Evolutionary conservation across 345 rosid genomes (phyloP), one percentile per base, ranked within the genome.

Genomic region (Corymbia maculata): DNA sequence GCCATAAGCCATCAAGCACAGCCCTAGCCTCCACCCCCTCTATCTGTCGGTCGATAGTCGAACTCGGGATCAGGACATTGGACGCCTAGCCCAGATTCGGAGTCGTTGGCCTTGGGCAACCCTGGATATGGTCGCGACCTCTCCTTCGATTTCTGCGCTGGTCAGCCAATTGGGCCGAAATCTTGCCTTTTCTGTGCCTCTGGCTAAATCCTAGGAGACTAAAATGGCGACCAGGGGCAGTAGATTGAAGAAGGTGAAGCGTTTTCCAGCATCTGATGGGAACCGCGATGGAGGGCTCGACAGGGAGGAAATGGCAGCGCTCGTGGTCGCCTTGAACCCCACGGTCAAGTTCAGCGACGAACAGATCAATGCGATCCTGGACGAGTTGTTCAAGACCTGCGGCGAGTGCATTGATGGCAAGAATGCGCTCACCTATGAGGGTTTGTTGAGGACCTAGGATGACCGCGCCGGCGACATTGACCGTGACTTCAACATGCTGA

Each of bases 401-500:
- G 95, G 94, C 57, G 98, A 96, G 91, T 97, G 94, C 90, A 96
- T 97, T 79, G 99, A 97, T 79, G 95, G 94, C 4, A 94, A 88
- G 52, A 96, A 96, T 66, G 98, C 99, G 22, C 90, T 97, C 86
- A 97, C 98, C 17, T 96, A 91, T 88, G 98, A 97, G 52, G 98
- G 99, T n/a, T 92, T 97, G 26, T 89, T 98, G 75, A 95, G 99
- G 19, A 96, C 98, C 42, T 97, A 96, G 91, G 99, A 98, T 82
- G 99, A 98, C 4, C 89, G 99, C 13, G 99, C 99, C n/a, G 98
- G 99, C 64, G 99, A 97, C 68, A 98, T 96, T n/a, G 97, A 97
- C 93, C 93, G 98, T 36, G 98, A 98, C 89, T 97, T 98, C 86
- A 99, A 98, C 88, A 96, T 99, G 21, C 93, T 98, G 42, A 97